phyloP scores from a whole-genome alignment of 2,329 filamentous ascomycete species.

The Scedosporium aurantiacum region DNA sequence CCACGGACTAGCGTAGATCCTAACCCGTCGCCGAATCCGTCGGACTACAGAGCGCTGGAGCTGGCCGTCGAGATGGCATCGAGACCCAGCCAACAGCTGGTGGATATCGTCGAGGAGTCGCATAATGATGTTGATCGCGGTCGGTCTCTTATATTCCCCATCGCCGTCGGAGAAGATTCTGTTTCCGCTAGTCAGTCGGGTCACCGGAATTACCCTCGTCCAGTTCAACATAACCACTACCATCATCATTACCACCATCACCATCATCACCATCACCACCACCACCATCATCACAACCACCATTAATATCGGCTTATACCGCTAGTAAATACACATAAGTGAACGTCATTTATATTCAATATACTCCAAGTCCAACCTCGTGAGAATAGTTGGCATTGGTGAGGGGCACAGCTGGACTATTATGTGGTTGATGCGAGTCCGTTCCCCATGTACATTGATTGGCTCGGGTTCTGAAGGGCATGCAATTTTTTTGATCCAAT shows the following conservation, averaged over 20 bases:
- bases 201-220: background rate
- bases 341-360: too few relatives aligned
- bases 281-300: constrained; percentile 6
- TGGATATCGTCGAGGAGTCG: background rate
- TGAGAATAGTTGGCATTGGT: too few relatives aligned
- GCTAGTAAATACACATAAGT: background rate
- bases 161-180: background rate
- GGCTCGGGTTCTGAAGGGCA: too few relatives aligned
- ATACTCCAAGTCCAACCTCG: too few relatives aligned
- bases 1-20: background rate
- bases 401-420: too few relatives aligned
- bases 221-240: background rate
- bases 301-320: background rate
- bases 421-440: too few relatives aligned
- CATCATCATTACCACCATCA: constrained; percentile 4
- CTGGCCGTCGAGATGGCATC: background rate
- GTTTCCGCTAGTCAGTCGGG: background rate
- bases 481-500: too few relatives aligned
- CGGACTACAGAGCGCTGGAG: background rate
- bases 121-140: background rate
- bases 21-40: background rate
- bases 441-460: too few relatives aligned
- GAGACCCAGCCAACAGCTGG: background rate
- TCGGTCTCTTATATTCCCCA: background rate
- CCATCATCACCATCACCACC: constrained; percentile 7